Evolutionary conservation across 257 asterid species (phyloP), one percentile per base, ranked within the genome.

Genomic region (Ophiorrhiza pumila): DNA sequence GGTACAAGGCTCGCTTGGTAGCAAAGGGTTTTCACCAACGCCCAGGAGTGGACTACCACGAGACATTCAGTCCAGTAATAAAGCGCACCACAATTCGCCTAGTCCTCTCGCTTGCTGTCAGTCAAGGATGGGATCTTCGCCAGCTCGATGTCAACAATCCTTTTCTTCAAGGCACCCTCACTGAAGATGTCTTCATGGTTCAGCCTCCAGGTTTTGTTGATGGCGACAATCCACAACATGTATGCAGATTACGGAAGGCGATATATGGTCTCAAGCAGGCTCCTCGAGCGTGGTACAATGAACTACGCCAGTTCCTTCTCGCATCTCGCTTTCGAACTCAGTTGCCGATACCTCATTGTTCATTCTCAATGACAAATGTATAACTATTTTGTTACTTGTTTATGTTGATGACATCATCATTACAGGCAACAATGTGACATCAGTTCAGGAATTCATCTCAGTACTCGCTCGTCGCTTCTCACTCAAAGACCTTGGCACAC

Each of bases 331-430:
- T 61, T 45, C 12, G 1, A 55, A 55, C 60, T 55, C 31, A 1
- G 29, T 20, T 23, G 60, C 2, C 0, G 60, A 55, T 13, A 55
- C 60, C 7, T 55, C 29, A 1, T 8, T 55, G n/a, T 55, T 55
- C 13, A 7, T 55, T n/a, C 31, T 55, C 13, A 23, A 55, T 2
- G 20, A 4, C 5, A 5, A 7, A 0, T 2, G 9, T 2, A 52
- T 4, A 4, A 60, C 41, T 13, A 3, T 61, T 4, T 6, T 9
- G 14, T 3, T 61, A 4, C 43, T 31, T 31, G 43, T 35, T 14
- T 61, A 61, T 61, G 67, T 61, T 14, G 66, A 60, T 15, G n/a
- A 60, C 42, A 60, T 60, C 31, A 31, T 64, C 6, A n/a, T 53
- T 6, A 53, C n/a, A 55, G 60, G 31, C 1, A 55, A 23, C 60